Conservation (phyloP, 2,329 filamentous ascomycete species). For the Ophiognomonia clavigignenti-juglandacearum region DNA sequence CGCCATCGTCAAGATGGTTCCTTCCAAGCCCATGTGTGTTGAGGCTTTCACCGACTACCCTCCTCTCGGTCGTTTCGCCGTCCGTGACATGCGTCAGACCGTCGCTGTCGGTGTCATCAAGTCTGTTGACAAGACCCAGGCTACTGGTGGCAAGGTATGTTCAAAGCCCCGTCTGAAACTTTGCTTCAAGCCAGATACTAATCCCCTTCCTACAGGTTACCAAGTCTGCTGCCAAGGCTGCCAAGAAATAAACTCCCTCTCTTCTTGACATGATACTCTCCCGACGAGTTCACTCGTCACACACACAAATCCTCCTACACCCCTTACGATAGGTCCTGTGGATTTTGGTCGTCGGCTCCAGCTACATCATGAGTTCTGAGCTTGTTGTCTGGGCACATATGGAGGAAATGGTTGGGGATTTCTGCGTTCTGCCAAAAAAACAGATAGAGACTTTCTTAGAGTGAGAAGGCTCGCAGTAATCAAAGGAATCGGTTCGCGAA, state of each 20-base stretch:
- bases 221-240: slow-evolving; percentile 69
- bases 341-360: slow-evolving; percentile 20
- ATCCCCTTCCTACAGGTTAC: slow-evolving; percentile 38
- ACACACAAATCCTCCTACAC: slow-evolving; percentile 8
- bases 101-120: slow-evolving; percentile 96
- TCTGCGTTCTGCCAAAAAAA: slow-evolving; percentile 23
- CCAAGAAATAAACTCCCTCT: slow-evolving; percentile 62
- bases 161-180: slow-evolving; percentile 22
- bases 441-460: slow-evolving; percentile 29
- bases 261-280: slow-evolving; percentile 8
- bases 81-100: slow-evolving; percentile 95
- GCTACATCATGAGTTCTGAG: slow-evolving; percentile 22
- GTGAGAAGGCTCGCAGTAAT: slow-evolving; percentile 22
- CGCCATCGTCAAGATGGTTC: slow-evolving; percentile 99
- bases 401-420: slow-evolving; percentile 27
- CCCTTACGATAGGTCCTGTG: slow-evolving; percentile 18
- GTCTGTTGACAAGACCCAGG: slow-evolving; percentile 64
- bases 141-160: slow-evolving; percentile 49
- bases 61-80: slow-evolving; percentile 98
- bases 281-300: slow-evolving; percentile 15
- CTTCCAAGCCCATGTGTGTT: slow-evolving; percentile 99
- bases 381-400: slow-evolving; percentile 25
- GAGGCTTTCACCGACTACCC: slow-evolving; percentile 99
- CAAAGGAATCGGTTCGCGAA: slow-evolving; percentile 14
- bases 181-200: slow-evolving; percentile 22